Evolutionary conservation across 2,329 filamentous ascomycete species (phyloP), one percentile per base, ranked within the genome.

Genomic region (Fusarium phyllophilum): DNA sequence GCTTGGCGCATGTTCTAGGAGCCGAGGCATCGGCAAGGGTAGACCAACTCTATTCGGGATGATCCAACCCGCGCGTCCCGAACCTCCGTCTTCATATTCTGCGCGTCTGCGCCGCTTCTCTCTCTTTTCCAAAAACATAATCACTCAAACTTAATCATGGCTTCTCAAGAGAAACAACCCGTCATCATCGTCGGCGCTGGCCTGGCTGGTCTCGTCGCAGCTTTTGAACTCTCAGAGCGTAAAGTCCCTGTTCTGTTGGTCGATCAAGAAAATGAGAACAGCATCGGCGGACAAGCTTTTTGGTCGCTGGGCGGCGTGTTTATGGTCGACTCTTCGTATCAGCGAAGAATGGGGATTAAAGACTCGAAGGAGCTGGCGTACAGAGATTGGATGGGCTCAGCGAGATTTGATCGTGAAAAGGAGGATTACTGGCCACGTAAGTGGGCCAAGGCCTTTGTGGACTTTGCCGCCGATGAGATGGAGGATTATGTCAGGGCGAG

Each of bases 301-400:
- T 91, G 89, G 88, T 91, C 89, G 8, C 85, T 91, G 3, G 89
- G 89, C 39, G 89, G 89, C 41, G 78, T 91, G 33, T 91, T 91
- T 81, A 84, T 87, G 80, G 89, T 91, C 62, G 79, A 91, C 81
- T 89, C 88, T 14, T 77, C 85, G 14, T 83, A 87, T 70, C 89
- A 91, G 82, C 86, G 89, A 8, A 85, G 87, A 61, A 82, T 87
- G 79, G 89, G 89, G 73, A 89, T 91, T 81, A 84, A 84, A 70
- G 89, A 91, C 81, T 87, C 84, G 59, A 86, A 86, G 65, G 86
- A 85, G 74, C 84, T 91, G 24, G 89, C 89, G 8, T 79, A 89
- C 83, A 84, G 86, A 67, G 89, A 91, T 79, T 91, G 89, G 89
- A 73, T 90, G 54, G 85, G 85, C 55, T 87, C 86, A 3, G 89